Percentiles rank a stretch among this genome's conserved stretches.
phyloP scores from a whole-genome alignment of 129 eudicot genomes.

The Glebionis coronaria region DNA sequence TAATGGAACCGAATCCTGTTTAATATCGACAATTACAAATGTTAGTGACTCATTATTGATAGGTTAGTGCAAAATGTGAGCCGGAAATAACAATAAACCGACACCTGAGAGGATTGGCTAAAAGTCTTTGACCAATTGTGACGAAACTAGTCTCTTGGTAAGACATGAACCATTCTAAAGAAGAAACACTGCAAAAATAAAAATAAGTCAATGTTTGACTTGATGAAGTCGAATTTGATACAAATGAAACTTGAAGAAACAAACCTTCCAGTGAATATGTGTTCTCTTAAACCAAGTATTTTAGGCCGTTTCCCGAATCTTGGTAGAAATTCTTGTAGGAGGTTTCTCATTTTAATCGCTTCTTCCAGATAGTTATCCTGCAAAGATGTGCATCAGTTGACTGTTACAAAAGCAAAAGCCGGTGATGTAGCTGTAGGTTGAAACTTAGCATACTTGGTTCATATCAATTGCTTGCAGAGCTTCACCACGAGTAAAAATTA shows the following conservation, averaged over 20 bases:
- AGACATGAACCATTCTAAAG: constrained; percentile 99
- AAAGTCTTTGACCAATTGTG: constrained; percentile 92
- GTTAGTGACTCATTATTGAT: constrained; percentile 5
- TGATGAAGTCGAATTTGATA: constrained; percentile 20
- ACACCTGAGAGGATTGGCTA: constrained; percentile 96
- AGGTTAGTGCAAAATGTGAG: constrained; percentile 8
- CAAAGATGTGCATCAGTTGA: constrained; percentile 23
- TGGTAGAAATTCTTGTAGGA: constrained; percentile 5
- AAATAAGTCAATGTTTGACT: constrained; percentile 16
- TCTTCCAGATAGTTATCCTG: too few species aligned
- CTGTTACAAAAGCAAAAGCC: constrained; percentile 5
- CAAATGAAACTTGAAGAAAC: constrained; percentile 13
- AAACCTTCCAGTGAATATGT: constrained; percentile 97
- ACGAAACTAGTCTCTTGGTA: constrained; percentile 97
- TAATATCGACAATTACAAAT: constrained; percentile 7
- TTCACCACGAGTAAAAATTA: constrained; percentile 95
- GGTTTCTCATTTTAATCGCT: too few species aligned
- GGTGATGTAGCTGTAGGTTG: constrained; percentile 8
- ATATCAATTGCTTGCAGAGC: constrained; percentile 98
- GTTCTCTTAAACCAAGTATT: constrained; percentile 90
- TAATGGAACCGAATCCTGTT: constrained; percentile 94
- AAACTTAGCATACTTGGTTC: constrained; percentile 71
- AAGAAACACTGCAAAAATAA: constrained; percentile 68
- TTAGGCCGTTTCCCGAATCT: constrained; percentile 41
- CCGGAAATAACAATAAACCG: not conserved